Evolutionary conservation across 148 eudicot species (phyloP).

Genomic region (Heliamphora exappendiculata): DNA sequence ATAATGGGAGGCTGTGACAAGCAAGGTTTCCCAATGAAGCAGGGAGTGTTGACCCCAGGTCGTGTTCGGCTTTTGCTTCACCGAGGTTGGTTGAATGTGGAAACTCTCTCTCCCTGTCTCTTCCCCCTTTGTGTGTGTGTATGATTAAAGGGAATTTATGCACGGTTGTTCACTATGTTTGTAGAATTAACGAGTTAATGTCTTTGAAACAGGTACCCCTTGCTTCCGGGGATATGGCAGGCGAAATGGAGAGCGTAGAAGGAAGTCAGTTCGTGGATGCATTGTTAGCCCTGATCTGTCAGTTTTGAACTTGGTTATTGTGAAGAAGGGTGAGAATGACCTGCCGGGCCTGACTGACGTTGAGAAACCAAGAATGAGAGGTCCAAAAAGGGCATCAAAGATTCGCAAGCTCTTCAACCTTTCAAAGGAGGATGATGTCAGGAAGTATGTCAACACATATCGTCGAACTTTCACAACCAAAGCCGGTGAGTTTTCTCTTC

Average conservation of each 20-base stretch:
- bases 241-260: slow-evolving; percentile 11
- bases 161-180: neutral
- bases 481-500: neutral
- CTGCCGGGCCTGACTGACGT: slow-evolving; percentile 8
- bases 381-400: slow-evolving; percentile 11
- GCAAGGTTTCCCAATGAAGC: slow-evolving; percentile 26
- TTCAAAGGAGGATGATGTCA: slow-evolving; percentile 8
- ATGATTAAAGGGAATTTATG: neutral
- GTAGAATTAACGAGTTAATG: neutral
- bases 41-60: slow-evolving; percentile 22
- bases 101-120: neutral
- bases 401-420: slow-evolving; percentile 9
- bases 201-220: neutral
- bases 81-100: slow-evolving; percentile 4
- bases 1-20: slow-evolving; percentile 29
- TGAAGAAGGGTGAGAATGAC: slow-evolving; percentile 11
- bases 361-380: slow-evolving; percentile 9
- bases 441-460: slow-evolving; percentile 11
- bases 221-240: slow-evolving; percentile 11
- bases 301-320: slow-evolving; percentile 11
- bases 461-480: slow-evolving; percentile 9
- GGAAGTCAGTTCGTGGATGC: slow-evolving; percentile 11
- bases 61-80: slow-evolving; percentile 22
- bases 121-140: neutral
- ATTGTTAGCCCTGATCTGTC: slow-evolving; percentile 11